These are phyloP conservation scores for Lablab purpureus DNA, from an alignment of 306 rosid species.

Conservation along the genomic window DNA sequence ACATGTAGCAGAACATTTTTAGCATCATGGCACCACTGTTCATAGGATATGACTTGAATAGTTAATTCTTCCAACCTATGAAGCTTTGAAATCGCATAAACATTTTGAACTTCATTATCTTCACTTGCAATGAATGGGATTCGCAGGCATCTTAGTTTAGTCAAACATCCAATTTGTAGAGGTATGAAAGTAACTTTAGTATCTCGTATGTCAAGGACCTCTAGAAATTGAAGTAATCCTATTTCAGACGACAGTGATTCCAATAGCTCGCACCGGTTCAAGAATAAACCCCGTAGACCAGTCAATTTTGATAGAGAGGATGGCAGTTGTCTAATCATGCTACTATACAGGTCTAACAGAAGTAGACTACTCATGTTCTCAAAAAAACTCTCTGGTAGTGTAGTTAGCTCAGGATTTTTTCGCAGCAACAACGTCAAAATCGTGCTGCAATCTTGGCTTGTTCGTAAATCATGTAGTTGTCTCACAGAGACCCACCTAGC, in stretches of 20 bases:
- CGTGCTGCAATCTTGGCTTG: constrained; percentile 14
- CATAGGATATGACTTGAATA: constrained; percentile 33
- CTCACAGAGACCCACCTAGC: constrained; percentile 42
- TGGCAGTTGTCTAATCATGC: constrained; percentile 31
- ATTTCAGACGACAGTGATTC: constrained; percentile 9
- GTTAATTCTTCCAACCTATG: constrained; percentile 46
- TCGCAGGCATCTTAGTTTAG: constrained; percentile 37
- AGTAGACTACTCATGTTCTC: constrained; percentile 29
- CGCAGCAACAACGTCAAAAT: constrained; percentile 27
- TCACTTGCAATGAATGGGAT: constrained; percentile 23
- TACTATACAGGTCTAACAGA: constrained; percentile 40
- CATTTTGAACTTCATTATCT: neutral
- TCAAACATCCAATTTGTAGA: constrained; percentile 1
- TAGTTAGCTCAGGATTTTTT: neutral
- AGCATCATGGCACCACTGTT: constrained; percentile 22
- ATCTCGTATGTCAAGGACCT: constrained; percentile 47
- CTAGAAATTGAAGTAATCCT: constrained; percentile 35
- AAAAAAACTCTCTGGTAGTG: constrained; percentile 29
- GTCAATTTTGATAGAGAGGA: constrained; percentile 33
- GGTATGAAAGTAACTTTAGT: constrained; percentile 29
- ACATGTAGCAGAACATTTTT: neutral
- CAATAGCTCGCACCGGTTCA: constrained; percentile 21
- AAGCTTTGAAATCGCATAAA: constrained; percentile 31
- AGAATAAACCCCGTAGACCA: constrained; percentile 31
- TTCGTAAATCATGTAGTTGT: neutral